Conservation (phyloP, 1,284 basidiomycete species). For the Moesziomyces sp. region DNA sequence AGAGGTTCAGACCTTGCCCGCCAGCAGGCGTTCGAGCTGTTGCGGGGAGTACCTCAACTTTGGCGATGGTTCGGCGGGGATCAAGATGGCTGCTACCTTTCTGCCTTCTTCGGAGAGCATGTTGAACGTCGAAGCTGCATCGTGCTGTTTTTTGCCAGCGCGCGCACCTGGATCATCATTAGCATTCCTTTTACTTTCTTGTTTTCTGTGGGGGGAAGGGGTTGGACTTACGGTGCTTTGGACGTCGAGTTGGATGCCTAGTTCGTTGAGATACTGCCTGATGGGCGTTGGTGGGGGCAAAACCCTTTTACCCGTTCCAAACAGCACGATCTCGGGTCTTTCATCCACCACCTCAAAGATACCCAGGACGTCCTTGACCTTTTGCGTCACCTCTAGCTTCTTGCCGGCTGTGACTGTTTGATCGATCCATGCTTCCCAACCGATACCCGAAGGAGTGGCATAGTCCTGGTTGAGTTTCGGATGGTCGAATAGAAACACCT, state of each 20-base stretch:
- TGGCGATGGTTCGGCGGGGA: slow-evolving; percentile 71
- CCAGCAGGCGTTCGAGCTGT: slow-evolving; percentile 20
- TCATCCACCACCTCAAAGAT: slow-evolving; percentile 52
- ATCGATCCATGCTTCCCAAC: slow-evolving; percentile 74
- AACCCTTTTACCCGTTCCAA: slow-evolving; percentile 84
- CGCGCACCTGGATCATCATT: no score
- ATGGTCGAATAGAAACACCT: slow-evolving; percentile 88
- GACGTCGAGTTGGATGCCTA: slow-evolving; percentile 91
- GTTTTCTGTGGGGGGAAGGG: no score
- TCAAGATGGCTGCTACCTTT: slow-evolving; percentile 85
- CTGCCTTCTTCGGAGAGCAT: slow-evolving; percentile 90
- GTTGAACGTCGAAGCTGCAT: slow-evolving; percentile 94
- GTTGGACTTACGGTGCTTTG: slow-evolving; percentile 83
- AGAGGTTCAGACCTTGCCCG: no score
- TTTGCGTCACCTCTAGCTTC: slow-evolving; percentile 21
- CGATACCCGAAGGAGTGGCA: slow-evolving; percentile 60
- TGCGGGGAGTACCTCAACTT: slow-evolving; percentile 26
- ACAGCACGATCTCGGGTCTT: slow-evolving; percentile 81
- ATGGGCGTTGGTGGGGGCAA: slow-evolving; percentile 78
- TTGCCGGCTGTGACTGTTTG: slow-evolving; percentile 69
- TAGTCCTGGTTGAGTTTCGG: slow-evolving; percentile 70
- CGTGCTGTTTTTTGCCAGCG: no score
- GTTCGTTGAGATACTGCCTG: slow-evolving; percentile 76
- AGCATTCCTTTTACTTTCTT: no score
- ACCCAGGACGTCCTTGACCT: slow-evolving; percentile 35